Base-by-base conservation (phyloP, 331 rosid genomes). In the Pyrus hybrid region DNA sequence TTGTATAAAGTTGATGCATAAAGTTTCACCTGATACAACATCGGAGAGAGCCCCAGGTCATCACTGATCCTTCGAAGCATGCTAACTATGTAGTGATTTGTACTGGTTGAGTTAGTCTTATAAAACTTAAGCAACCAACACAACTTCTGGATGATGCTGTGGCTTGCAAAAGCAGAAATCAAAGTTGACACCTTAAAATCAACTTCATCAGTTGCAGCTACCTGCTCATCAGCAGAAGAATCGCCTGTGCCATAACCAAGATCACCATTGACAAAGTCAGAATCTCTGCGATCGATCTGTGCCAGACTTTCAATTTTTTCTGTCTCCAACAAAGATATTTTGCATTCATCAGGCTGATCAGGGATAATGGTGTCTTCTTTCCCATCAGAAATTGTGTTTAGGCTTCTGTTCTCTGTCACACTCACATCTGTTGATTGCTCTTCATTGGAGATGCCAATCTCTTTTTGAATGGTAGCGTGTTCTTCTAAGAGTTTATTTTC, bases 71-170 rank as follows among this genome's bases (percentile, higher is more conserved):
- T 91, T 63, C 76, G 87, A 76, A 94, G 70, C 77, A 90, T 82
- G 84, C 88, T 79, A 66, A 92, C 80, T 84, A 94, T 90, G 88
- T 88, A 92, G 79, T 92, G 81, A 80, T 94, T 94, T 78, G 91
- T 90, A 64, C 81, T 79, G 61, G 82, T 73, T 41, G 94, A 88
- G 78, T 94, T 94, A 87, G 85, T 87, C 88, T 87, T 92, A 81
- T 92, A 94, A 86, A 94, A 94, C 89, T 92, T 94, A 67, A 94
- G 99, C 87, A 94, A 76, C 97, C 99, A 94, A 78, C 99, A 91
- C 56, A 88, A 60, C 71, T 87, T 92, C 85, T 94, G 93, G 84
- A 94, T 87, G 69, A 91, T 79, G 81, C 21, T 83, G 85, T 87
- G 86, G 85, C 79, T 88, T 73, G 88, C 93, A 76, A 90, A 88